Evolutionary conservation across 164 flowering plant species (phyloP).

Genomic region (Brasenia schreberi): DNA sequence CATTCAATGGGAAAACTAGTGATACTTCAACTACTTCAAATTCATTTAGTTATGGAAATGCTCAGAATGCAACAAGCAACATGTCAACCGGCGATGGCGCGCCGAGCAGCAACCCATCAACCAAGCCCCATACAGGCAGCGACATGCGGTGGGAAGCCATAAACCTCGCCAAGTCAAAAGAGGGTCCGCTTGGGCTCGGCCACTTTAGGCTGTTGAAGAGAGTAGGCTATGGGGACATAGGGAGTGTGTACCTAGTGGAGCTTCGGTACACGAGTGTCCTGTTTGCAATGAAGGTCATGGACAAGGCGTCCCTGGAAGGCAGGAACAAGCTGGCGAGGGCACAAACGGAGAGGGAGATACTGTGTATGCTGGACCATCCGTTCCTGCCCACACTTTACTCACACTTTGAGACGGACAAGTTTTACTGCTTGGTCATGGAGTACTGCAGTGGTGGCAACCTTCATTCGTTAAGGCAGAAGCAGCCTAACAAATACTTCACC

Average conservation of each 20-base stretch:
- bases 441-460: slow-evolving; percentile 82
- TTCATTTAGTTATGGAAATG: background rate
- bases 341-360: slow-evolving; percentile 68
- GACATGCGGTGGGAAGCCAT: slow-evolving; percentile 77
- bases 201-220: slow-evolving; percentile 66
- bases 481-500: slow-evolving; percentile 53
- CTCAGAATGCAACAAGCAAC: background rate
- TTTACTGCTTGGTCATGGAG: slow-evolving; percentile 77
- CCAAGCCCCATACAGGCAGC: slow-evolving; percentile 71
- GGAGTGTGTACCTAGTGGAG: slow-evolving; percentile 64
- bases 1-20: background rate
- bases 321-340: slow-evolving; percentile 64
- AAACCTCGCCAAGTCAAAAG: slow-evolving; percentile 23
- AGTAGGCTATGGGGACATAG: slow-evolving; percentile 79
- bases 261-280: slow-evolving; percentile 43
- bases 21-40: background rate
- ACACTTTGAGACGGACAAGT: slow-evolving; percentile 66
- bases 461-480: slow-evolving; percentile 67
- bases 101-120: background rate
- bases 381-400: slow-evolving; percentile 69
- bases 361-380: slow-evolving; percentile 67
- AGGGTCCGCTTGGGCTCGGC: slow-evolving; percentile 35
- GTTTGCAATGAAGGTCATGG: slow-evolving; percentile 85
- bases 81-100: background rate
- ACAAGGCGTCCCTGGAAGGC: slow-evolving; percentile 54